phyloP scores from a whole-genome alignment of 306 rosid genomes.

The Alnus glutinosa region DNA sequence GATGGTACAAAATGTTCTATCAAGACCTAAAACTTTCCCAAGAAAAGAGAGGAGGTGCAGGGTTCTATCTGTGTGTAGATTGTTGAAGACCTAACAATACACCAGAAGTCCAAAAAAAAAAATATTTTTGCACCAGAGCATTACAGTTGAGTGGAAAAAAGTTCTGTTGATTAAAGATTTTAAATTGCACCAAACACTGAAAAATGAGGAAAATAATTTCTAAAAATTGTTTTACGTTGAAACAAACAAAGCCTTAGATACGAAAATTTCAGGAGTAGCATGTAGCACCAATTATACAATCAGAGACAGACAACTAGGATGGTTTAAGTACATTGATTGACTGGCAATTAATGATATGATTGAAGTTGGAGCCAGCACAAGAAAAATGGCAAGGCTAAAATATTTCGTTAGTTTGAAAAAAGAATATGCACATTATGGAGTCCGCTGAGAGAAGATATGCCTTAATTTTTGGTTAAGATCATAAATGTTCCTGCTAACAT shows the following conservation, averaged over 20 bases:
- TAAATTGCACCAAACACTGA: too few relatives aligned
- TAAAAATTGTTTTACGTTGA: not conserved
- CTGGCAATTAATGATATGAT: not conserved
- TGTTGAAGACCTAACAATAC: not conserved
- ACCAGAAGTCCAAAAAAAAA: not conserved
- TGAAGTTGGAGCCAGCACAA: not conserved
- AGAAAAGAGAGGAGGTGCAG: not conserved
- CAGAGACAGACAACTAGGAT: not conserved
- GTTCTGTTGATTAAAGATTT: too few relatives aligned
- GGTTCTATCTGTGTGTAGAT: not conserved
- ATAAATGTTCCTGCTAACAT: not conserved
- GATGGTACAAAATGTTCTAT: not conserved
- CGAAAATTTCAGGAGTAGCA: not conserved
- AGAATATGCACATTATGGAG: not conserved
- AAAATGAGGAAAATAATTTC: not conserved
- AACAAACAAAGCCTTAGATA: not conserved
- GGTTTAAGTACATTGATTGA: not conserved
- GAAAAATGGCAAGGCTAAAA: not conserved
- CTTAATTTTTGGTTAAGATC: slow-evolving; percentile 8
- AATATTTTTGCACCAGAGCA: not conserved
- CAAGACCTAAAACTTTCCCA: not conserved
- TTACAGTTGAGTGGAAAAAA: too few relatives aligned
- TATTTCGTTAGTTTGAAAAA: not conserved
- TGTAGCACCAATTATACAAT: not conserved
- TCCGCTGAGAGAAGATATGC: not conserved